Percentiles rank a stretch among this genome's conserved stretches.
phyloP scores from a whole-genome alignment of 495 filamentous ascomycete species.

The Cudoniella acicularis region DNA sequence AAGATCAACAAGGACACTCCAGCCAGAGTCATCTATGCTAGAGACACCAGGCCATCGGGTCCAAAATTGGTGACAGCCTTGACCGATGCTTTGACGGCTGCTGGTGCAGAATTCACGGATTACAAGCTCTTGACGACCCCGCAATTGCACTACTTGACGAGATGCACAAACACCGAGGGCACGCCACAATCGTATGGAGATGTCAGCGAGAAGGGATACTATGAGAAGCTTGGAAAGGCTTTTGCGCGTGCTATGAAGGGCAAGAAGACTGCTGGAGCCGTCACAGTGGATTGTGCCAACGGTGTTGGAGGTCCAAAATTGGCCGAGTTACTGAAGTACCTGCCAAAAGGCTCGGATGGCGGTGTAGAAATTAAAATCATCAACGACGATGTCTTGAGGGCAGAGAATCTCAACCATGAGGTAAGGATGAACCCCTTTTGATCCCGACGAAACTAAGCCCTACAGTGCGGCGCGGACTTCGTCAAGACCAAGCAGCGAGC shows the following conservation, averaged over 20 bases:
- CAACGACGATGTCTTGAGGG: conserved; percentile 86
- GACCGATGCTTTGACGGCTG: conserved; percentile 69
- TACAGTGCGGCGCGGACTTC: conserved; percentile 88
- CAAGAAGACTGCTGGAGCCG: conserved; percentile 60
- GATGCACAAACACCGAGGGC: conserved; percentile 87
- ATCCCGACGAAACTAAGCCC: conserved; percentile 19
- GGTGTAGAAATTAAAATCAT: conserved; percentile 77
- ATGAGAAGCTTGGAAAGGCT: conserved; percentile 79
- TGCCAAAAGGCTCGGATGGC: conserved; percentile 60
- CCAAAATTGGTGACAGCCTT: conserved; percentile 76
- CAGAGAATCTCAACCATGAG: conserved; percentile 83
- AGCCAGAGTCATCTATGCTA: conserved; percentile 81
- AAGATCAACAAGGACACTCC: conserved; percentile 68
- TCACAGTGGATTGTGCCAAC: conserved; percentile 95
- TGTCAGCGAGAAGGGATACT: conserved; percentile 86
- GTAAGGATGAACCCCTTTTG: conserved; percentile 41
- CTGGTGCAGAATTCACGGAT: conserved; percentile 69
- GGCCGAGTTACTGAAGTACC: conserved; percentile 76
- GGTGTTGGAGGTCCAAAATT: conserved; percentile 95
- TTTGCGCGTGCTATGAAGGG: conserved; percentile 78
- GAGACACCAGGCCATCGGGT: conserved; percentile 91
- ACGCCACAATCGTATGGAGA: conserved; percentile 81
- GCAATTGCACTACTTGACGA: conserved; percentile 93
- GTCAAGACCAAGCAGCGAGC: conserved; percentile 95
- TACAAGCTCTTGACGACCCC: conserved; percentile 89